Percentiles rank a stretch among this genome's conserved stretches.
phyloP scores from a whole-genome alignment of 441 rosid genomes.

The Pelargonium australe region DNA sequence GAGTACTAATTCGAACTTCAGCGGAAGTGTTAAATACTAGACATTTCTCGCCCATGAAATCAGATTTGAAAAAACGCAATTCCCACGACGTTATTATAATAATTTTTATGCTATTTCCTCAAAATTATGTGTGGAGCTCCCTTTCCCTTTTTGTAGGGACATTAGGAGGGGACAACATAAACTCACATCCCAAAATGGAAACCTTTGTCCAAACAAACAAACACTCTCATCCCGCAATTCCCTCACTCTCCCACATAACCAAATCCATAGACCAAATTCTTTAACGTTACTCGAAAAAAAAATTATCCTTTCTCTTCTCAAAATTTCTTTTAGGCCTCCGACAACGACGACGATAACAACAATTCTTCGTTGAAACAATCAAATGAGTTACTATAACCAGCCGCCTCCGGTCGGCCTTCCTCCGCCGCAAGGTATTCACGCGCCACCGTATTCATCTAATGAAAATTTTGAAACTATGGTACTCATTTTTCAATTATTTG shows the following conservation, averaged over 20 bases:
- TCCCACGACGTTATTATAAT: too few species aligned
- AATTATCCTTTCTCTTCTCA: neutral
- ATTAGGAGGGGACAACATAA: neutral
- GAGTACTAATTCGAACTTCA: too few species aligned
- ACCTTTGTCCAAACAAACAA: neutral
- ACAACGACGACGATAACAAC: neutral
- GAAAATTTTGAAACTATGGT: too few species aligned
- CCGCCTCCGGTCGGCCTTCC: neutral
- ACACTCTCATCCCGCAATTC: neutral
- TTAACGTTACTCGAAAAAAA: neutral
- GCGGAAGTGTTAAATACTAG: too few species aligned
- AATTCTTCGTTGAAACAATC: neutral
- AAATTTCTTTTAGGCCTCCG: neutral
- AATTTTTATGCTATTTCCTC: too few species aligned
- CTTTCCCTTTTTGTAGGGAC: neutral
- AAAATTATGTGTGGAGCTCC: neutral
- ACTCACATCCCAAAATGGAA: neutral
- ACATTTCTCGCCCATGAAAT: too few species aligned
- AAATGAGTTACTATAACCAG: neutral
- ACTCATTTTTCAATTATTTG: neutral
- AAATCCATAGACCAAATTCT: neutral
- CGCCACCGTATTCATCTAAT: neutral
- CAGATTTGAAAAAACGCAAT: too few species aligned
- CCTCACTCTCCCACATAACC: neutral
- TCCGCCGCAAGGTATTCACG: slow-evolving; percentile 3